phyloP scores from a whole-genome alignment of 106 monocot species.

The Vanilla planifolia region DNA sequence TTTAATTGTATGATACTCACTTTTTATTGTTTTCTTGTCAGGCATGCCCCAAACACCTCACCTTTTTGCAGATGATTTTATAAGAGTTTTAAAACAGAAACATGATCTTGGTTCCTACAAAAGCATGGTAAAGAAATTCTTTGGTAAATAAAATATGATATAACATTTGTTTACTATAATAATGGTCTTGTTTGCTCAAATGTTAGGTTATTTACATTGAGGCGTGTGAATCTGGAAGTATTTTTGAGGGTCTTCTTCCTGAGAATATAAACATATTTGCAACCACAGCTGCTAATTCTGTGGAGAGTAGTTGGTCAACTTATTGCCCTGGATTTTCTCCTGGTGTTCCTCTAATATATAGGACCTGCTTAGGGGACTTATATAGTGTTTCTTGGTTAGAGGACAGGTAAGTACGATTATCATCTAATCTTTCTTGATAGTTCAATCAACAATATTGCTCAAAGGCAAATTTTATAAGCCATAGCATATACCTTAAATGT shows the following conservation, averaged over 20 bases:
- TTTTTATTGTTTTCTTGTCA: conserved; percentile 17
- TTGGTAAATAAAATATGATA: too few relatives aligned
- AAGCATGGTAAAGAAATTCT: conserved; percentile 53
- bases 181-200: not conserved
- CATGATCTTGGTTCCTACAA: conserved; percentile 60
- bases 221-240: conserved; percentile 90
- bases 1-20: too few relatives aligned
- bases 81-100: conserved; percentile 59
- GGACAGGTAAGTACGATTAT: conserved; percentile 70
- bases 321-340: conserved; percentile 63
- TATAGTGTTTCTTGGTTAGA: conserved; percentile 87
- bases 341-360: conserved; percentile 40
- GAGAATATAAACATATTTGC: conserved; percentile 53
- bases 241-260: conserved; percentile 75
- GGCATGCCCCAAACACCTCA: conserved; percentile 87
- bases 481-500: too few relatives aligned
- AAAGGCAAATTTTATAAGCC: too few relatives aligned
- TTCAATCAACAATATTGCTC: too few relatives aligned
- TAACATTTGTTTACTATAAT: not conserved
- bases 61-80: conserved; percentile 72
- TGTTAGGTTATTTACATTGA: conserved; percentile 72
- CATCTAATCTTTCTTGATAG: too few relatives aligned
- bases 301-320: conserved; percentile 73
- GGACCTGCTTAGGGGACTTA: conserved; percentile 77
- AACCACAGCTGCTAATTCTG: conserved; percentile 72